phyloP scores from a whole-genome alignment of 805 yeast genomes.

The Candida anglica region DNA sequence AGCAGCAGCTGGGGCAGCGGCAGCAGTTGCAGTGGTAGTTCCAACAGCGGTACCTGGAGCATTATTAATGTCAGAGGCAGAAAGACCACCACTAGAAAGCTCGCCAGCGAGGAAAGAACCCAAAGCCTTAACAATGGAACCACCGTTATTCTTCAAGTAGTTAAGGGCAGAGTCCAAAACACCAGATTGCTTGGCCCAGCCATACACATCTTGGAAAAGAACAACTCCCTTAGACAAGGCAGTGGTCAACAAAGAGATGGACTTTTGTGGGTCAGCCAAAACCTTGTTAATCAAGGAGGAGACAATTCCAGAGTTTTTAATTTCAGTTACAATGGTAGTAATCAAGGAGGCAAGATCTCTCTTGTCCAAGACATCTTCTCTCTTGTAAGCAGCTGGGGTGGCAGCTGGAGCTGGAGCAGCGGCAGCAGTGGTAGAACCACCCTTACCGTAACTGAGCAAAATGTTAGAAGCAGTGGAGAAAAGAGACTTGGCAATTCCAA shows the following conservation, averaged over 20 bases:
- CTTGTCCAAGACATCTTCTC: constrained; percentile 26
- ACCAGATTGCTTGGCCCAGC: constrained; percentile 36
- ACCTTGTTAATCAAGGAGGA: constrained; percentile 27
- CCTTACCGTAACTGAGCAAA: constrained; percentile 9
- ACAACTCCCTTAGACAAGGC: constrained; percentile 31
- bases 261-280: constrained; percentile 32
- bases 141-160: constrained; percentile 23
- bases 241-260: constrained; percentile 27
- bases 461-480: constrained; percentile 29
- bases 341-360: constrained; percentile 31
- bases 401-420: constrained; percentile 11
- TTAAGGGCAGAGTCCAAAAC: constrained; percentile 22
- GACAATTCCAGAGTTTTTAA: constrained; percentile 33
- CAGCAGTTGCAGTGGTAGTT: constrained; percentile 15
- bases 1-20: too few relatives aligned
- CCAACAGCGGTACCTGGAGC: constrained; percentile 12
- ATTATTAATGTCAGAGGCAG: constrained; percentile 21
- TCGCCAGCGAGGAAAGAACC: constrained; percentile 22
- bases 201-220: constrained; percentile 28
- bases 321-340: constrained; percentile 20
- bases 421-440: constrained; percentile 11
- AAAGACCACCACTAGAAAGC: constrained; percentile 20
- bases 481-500: constrained; percentile 28
- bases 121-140: constrained; percentile 12
- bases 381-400: constrained; percentile 7